A percentile compares a stretch with the other conserved stretches of the same genome.
These are phyloP conservation scores for Tardiomyces blankii DNA, from an alignment of 1,139 yeast genomes.

Conservation along the genomic window DNA sequence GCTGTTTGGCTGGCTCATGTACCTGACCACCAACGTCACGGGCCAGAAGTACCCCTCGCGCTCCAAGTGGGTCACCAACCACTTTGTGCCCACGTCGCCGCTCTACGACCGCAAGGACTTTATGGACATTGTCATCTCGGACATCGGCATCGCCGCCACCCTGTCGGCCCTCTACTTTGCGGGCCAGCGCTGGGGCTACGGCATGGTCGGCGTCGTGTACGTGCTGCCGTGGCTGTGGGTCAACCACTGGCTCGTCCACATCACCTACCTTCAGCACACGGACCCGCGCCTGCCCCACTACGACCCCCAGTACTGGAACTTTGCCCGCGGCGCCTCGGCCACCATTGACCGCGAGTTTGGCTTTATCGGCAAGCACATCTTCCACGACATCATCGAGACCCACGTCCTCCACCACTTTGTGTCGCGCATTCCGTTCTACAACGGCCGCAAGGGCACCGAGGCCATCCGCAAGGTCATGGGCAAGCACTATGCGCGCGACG, in stretches of 20 bases:
- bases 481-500: slow-evolving; percentile 54
- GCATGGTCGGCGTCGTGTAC: slow-evolving; percentile 60
- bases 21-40: slow-evolving; percentile 61
- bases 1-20: slow-evolving; percentile 61
- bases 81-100: slow-evolving; percentile 65
- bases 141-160: slow-evolving; percentile 55
- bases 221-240: slow-evolving; percentile 69
- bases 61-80: slow-evolving; percentile 41
- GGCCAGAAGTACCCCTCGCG: slow-evolving; percentile 57
- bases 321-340: slow-evolving; percentile 83
- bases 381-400: slow-evolving; percentile 85
- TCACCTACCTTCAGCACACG: slow-evolving; percentile 77
- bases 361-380: slow-evolving; percentile 65
- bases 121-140: slow-evolving; percentile 60
- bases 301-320: slow-evolving; percentile 64
- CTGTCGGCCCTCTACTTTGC: slow-evolving; percentile 48
- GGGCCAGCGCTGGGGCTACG: slow-evolving; percentile 51
- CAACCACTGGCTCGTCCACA: slow-evolving; percentile 84
- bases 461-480: slow-evolving; percentile 81
- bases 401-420: slow-evolving; percentile 82
- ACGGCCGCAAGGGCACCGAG: slow-evolving; percentile 69
- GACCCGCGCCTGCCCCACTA: slow-evolving; percentile 77
- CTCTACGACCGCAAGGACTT: slow-evolving; percentile 60
- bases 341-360: slow-evolving; percentile 81
- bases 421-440: slow-evolving; percentile 77